Base-by-base conservation (phyloP, 1,139 yeast genomes). In the Sugiyamaella paludigena region DNA sequence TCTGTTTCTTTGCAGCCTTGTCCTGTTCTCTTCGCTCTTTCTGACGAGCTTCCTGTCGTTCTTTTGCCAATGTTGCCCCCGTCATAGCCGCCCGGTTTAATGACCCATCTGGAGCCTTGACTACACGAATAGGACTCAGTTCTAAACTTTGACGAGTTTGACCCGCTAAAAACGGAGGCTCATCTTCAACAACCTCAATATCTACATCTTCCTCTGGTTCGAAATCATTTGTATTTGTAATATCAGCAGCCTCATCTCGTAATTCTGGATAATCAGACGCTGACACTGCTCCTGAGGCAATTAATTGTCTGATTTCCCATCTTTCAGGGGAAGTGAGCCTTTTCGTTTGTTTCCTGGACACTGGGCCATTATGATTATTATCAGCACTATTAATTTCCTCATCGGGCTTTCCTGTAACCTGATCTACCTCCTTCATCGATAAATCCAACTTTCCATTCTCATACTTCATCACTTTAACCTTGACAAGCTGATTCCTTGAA, bases 291-390 rank as follows among this genome's bases (percentile, higher is more conserved):
- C 95, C 95, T 2, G 94, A 81, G 0, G 94, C 85, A 32, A 85
- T 83, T 31, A 87, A 71, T 61, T 91, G 97, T 31, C 87, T 74
- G 45, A 87, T 76, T 61, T 91, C 97, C 96, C 96, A 91, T 50
- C 91, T 70, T 64, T 91, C 98, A 1, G 95, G 95, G 0, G 95
- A 84, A 0, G 94, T 83, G 34, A 84, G 65, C 45, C 87, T 70
- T 58, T 19, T 19, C 49, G 72, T 65, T 38, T 47, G 48, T 34
- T 30, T 40, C 5, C 29, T 10, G 43, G 15, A 5, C 26, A 7
- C 11, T 5, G 6, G 2, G 12, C 24, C 33, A 13, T 10, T 12
- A 29, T 29, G 12, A 16, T 11, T 26, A 29, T 40, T 30, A 7
- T 13, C n/a, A n/a, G 32, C 16, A 31, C 15, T 16, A 9, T 36